These are phyloP conservation scores for Kurtzmaniella cleridarum DNA, from an alignment of 805 yeast genomes.

Conservation along the genomic window DNA sequence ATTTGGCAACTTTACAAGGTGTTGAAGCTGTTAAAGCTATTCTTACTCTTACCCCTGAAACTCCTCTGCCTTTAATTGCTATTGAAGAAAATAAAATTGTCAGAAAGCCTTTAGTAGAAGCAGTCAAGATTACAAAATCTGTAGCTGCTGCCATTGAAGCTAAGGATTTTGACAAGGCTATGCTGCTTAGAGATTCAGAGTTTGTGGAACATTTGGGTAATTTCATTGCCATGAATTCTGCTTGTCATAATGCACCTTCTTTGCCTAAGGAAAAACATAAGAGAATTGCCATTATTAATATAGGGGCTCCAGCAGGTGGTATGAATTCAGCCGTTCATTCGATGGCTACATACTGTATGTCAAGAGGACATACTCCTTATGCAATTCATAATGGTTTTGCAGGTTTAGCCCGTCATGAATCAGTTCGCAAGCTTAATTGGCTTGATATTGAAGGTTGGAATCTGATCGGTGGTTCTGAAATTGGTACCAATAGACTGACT, in stretches of 20 bases:
- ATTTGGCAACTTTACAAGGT: constrained; percentile 92
- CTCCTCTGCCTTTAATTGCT: constrained; percentile 94
- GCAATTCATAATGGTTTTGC: constrained; percentile 93
- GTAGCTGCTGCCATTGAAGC: constrained; percentile 83
- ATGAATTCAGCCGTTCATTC: constrained; percentile 89
- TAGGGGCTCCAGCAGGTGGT: constrained; percentile 98
- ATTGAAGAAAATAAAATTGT: constrained; percentile 81
- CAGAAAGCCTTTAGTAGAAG: constrained; percentile 81
- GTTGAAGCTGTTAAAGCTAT: constrained; percentile 96
- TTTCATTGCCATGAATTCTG: constrained; percentile 63
- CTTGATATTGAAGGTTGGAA: constrained; percentile 85
- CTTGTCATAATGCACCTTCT: constrained; percentile 56
- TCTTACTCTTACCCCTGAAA: constrained; percentile 77
- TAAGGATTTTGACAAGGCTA: constrained; percentile 82
- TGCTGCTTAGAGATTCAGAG: constrained; percentile 80
- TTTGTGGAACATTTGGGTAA: constrained; percentile 76
- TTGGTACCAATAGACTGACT: constrained; percentile 88
- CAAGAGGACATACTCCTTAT: constrained; percentile 84
- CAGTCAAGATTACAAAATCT: constrained; percentile 79
- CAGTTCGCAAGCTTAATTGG: constrained; percentile 74
- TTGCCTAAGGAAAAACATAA: constrained; percentile 58
- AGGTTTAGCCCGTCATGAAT: constrained; percentile 86
- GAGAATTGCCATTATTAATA: constrained; percentile 79
- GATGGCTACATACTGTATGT: constrained; percentile 82
- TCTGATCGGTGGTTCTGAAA: constrained; percentile 88